A percentile compares a stretch with the other conserved stretches of the same genome.
Evolutionary conservation across 768 basidiomycete genomes (phyloP).

Genomic region (Wakefieldia striispora): DNA sequence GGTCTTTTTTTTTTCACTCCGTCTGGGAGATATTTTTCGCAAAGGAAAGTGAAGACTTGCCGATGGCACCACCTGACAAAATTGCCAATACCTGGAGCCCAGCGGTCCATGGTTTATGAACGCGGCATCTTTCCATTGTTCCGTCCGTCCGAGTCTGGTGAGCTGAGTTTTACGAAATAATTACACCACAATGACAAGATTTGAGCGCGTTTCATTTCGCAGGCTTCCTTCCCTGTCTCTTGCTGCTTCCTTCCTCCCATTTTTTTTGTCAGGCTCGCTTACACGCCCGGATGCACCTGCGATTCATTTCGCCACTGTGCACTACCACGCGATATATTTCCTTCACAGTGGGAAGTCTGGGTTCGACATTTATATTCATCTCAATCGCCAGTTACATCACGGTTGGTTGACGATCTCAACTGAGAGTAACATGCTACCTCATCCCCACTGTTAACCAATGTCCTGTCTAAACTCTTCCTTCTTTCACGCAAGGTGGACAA

Average conservation of each 20-base stretch:
- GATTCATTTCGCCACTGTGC: constrained; percentile 1
- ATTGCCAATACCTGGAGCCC: constrained; percentile 18
- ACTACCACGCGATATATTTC: background rate
- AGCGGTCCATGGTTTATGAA: constrained; percentile 11
- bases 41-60: constrained; percentile 4
- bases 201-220: constrained; percentile 10
- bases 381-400: constrained; percentile 8
- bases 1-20: background rate
- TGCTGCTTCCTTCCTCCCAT: constrained; percentile 2
- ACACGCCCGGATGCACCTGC: background rate
- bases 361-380: constrained; percentile 12
- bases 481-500: constrained; percentile 32
- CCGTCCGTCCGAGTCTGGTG: constrained; percentile 17
- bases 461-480: constrained; percentile 7
- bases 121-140: constrained; percentile 18
- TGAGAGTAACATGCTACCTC: constrained; percentile 9
- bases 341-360: background rate
- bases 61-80: constrained; percentile 6
- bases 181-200: constrained; percentile 28
- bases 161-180: constrained; percentile 32
- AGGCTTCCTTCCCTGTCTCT: constrained; percentile 7
- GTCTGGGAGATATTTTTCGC: constrained; percentile 10
- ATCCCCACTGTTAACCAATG: constrained; percentile 1
- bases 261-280: background rate
- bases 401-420: constrained; percentile 24